Evolutionary conservation across 2,329 filamentous ascomycete genomes (phyloP).

Genomic region (Hypoxylon sp.): DNA sequence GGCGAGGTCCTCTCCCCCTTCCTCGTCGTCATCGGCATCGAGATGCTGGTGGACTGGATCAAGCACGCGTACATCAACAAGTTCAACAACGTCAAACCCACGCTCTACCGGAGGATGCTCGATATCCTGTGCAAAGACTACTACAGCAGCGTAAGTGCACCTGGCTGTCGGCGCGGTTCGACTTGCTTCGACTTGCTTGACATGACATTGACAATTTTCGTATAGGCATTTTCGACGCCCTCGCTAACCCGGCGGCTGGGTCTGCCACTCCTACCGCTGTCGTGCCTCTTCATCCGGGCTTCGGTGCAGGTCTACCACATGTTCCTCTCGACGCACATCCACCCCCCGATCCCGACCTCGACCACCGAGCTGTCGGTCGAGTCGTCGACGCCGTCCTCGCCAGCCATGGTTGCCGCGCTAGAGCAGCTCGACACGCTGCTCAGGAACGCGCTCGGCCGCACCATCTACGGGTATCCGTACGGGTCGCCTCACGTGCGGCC

Average conservation of each 20-base stretch:
- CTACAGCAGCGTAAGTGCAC: conserved; percentile 79
- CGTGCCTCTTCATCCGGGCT: conserved; percentile 93
- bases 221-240: conserved; percentile 84
- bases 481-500: conserved; percentile 49
- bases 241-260: conserved; percentile 90
- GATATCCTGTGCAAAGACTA: conserved; percentile 98
- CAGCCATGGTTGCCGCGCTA: conserved; percentile 77
- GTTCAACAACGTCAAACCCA: conserved; percentile 96
- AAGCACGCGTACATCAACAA: conserved; percentile 99
- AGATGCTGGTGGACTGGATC: conserved; percentile 96
- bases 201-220: conserved; percentile 22
- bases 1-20: conserved; percentile 93
- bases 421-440: conserved; percentile 81
- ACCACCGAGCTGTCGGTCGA: conserved; percentile 72
- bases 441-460: conserved; percentile 77
- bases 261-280: conserved; percentile 88
- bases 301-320: conserved; percentile 97
- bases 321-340: conserved; percentile 89
- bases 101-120: conserved; percentile 86
- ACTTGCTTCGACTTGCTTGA: too few species aligned
- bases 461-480: conserved; percentile 69
- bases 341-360: conserved; percentile 72
- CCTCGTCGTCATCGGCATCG: conserved; percentile 89
- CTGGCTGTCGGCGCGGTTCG: neutral
- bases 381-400: conserved; percentile 69